Base-by-base conservation (phyloP, 176 grass and related monocot genomes). In the Coix lacrymajobi region DNA sequence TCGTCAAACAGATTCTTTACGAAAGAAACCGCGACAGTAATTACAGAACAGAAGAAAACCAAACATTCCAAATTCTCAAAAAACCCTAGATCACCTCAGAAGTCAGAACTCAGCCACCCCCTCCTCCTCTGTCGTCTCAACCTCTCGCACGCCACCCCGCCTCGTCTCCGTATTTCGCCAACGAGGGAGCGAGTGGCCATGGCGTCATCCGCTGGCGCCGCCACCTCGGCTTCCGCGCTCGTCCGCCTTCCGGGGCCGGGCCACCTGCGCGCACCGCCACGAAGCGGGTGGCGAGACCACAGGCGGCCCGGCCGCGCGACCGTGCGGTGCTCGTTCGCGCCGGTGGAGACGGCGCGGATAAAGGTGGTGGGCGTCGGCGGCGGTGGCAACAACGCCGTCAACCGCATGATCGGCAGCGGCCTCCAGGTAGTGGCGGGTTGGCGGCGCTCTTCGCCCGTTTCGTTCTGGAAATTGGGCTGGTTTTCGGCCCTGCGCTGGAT, bases 401-500 rank as follows among this genome's bases (percentile, higher is more conserved):
- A 99, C 81, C 91, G 93, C 49, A 99, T 99, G 93, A 99, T 99
- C 69, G 97, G 91, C 40, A 99, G 91, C 70, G 93, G 93, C 2
- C 91, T 99, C 29, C 89, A 99, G 93, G 97, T 99, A 78, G 1
- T 6, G 66, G 26, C 60, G 26, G 11, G 1, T 26, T 2, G 60
- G 16, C 26, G 62, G 45, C 29, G 20, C 25, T 81, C n/a, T 65
- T 71, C 12, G 16, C 8, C 46, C 5, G 11, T 45, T 15, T 65
- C n/a, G 11, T 49, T 4, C 7, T 7, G 31, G 29, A 34, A 22
- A 22, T 25, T 2, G 58, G 11, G 17, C 3, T 49, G 44, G 7
- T 10, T 62, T 25, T 69, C 19, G n/a, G 13, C 10, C 11, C 3
- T n/a, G 16, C 9, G 7, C 71, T 17, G 1, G 6, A 0, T 45